Evolutionary conservation across 2,329 filamentous ascomycete species (phyloP).

Genomic region (Fusarium sp.): DNA sequence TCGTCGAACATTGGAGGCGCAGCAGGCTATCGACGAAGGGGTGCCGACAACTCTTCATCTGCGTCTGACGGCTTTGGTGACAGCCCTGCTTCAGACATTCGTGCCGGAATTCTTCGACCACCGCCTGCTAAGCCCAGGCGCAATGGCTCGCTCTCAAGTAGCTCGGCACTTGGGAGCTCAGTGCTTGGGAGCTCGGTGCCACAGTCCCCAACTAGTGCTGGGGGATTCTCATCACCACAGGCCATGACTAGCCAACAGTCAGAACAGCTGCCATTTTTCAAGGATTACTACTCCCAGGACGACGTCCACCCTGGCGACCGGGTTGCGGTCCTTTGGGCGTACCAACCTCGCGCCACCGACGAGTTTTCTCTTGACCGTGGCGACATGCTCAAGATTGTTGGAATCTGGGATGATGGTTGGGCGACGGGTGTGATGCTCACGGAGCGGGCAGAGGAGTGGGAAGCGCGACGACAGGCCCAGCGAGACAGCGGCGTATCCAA

Average conservation of each 20-base stretch:
- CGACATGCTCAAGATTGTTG: conserved; percentile 97
- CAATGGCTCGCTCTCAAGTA: conserved; percentile 88
- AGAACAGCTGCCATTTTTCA: conserved; percentile 95
- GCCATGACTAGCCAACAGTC: conserved; percentile 88
- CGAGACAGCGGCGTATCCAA: conserved; percentile 94
- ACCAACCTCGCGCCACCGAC: conserved; percentile 90
- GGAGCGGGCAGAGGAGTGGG: conserved; percentile 89
- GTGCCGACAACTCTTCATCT: conserved; percentile 69
- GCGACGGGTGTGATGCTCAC: conserved; percentile 87
- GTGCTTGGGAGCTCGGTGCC: conserved; percentile 73
- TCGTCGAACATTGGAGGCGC: conserved; percentile 52
- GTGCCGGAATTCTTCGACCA: conserved; percentile 63
- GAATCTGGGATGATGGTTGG: conserved; percentile 99
- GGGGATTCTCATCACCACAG: conserved; percentile 82
- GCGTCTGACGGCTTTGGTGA: conserved; percentile 76
- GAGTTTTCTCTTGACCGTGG: conserved; percentile 93
- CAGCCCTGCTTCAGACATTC: conserved; percentile 73
- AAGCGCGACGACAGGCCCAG: conserved; percentile 75
- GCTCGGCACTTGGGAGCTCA: conserved; percentile 76
- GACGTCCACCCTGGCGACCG: conserved; percentile 92
- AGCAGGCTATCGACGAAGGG: conserved; percentile 60
- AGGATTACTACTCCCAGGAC: conserved; percentile 97
- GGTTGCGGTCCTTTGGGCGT: conserved; percentile 93
- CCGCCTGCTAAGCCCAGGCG: conserved; percentile 69
- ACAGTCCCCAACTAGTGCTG: conserved; percentile 76